Percentiles rank a stretch among this genome's conserved stretches.
Evolutionary conservation across 2,329 filamentous ascomycete genomes (phyloP).

Genomic region (Exophiala sp.): DNA sequence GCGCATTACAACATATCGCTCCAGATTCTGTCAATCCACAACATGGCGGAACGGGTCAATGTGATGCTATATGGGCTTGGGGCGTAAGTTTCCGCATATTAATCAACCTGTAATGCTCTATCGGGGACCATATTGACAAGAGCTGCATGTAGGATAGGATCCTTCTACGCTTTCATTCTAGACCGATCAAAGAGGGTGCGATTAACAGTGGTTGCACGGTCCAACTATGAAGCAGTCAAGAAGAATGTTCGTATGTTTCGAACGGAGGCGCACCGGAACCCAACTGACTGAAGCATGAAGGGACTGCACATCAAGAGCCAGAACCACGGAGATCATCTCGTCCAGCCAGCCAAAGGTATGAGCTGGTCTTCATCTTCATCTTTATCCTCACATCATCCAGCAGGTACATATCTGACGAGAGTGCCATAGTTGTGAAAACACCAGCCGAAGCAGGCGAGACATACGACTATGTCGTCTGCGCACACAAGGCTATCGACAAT

Average conservation of each 20-base stretch:
- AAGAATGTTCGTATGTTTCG: constrained; percentile 31
- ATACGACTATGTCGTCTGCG: constrained; percentile 38
- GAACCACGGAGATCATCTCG: constrained; percentile 38
- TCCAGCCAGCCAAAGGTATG: constrained; percentile 36
- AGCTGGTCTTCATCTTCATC: neutral
- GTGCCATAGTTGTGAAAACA: constrained; percentile 35
- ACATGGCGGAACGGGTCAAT: constrained; percentile 34
- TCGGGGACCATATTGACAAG: neutral
- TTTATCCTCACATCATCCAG: no score
- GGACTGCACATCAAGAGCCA: constrained; percentile 41
- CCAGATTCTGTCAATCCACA: neutral
- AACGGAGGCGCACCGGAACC: neutral
- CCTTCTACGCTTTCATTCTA: constrained; percentile 53
- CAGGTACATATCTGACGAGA: neutral
- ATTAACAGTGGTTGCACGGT: constrained; percentile 42
- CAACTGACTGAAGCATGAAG: constrained; percentile 23
- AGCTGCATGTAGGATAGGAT: constrained; percentile 44
- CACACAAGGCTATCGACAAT: constrained; percentile 41
- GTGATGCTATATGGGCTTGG: constrained; percentile 51
- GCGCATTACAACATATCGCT: no score
- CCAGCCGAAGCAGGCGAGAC: constrained; percentile 33
- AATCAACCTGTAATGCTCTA: neutral
- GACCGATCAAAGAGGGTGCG: constrained; percentile 39
- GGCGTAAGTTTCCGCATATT: constrained; percentile 44
- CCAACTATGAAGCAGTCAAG: constrained; percentile 42